These are phyloP conservation scores for Avena insularis DNA, from an alignment of 176 grass and related monocot genomes.

Conservation along the genomic window DNA sequence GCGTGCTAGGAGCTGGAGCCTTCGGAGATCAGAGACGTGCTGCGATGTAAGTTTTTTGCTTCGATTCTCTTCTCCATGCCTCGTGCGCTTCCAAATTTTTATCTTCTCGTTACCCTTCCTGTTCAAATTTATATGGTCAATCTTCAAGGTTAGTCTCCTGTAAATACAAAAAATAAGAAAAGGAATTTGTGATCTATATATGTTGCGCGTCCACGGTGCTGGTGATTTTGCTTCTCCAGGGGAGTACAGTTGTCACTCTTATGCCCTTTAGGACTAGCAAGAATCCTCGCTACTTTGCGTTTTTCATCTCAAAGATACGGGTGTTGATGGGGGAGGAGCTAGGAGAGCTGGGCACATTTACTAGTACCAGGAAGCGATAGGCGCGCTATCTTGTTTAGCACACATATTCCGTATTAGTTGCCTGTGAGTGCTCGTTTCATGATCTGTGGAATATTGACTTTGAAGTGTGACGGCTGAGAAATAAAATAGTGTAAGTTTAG, in stretches of 20 bases:
- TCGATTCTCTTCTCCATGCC: not conserved
- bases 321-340: not conserved
- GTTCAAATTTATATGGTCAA: not conserved
- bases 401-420: too few species aligned
- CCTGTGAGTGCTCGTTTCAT: too few species aligned
- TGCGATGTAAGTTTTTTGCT: conserved; percentile 21
- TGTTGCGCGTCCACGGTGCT: not conserved
- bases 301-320: too few species aligned
- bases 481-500: too few species aligned
- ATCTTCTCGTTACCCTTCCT: not conserved
- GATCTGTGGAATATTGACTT: too few species aligned
- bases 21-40: conserved; percentile 10
- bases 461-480: too few species aligned
- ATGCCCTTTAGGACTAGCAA: too few species aligned
- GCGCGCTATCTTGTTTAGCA: too few species aligned
- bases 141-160: not conserved
- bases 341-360: not conserved
- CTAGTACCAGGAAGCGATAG: too few species aligned
- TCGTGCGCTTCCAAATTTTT: not conserved
- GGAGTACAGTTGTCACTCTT: not conserved
- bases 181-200: not conserved
- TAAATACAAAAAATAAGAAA: too few species aligned
- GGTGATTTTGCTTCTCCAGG: not conserved
- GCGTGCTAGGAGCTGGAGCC: conserved; percentile 19
- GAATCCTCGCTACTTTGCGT: too few species aligned